Percentiles rank a stretch among this genome's conserved stretches.
Evolutionary conservation across 495 filamentous ascomycete genomes (phyloP).

Genomic region (Rhypophila decipiens): DNA sequence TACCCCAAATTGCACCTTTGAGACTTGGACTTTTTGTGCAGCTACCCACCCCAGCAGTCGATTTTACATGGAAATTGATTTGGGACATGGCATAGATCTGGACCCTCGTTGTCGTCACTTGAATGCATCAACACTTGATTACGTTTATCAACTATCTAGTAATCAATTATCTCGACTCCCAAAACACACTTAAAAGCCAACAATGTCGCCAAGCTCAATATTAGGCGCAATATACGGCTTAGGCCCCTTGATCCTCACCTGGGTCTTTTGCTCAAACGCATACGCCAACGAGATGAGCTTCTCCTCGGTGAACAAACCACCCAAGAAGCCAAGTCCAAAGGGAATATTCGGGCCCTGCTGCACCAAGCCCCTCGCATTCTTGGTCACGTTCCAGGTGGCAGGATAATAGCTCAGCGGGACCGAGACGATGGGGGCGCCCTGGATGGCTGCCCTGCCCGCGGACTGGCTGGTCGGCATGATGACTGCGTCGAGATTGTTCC

Average conservation of each 20-base stretch:
- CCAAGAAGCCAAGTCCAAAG: constrained; percentile 44
- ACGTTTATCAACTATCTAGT: background rate
- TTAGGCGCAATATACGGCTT: background rate
- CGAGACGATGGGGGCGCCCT: constrained; percentile 35
- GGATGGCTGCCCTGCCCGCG: constrained; percentile 13
- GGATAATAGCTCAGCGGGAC: constrained; percentile 36
- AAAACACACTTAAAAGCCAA: background rate
- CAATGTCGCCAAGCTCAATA: background rate
- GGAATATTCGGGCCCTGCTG: constrained; percentile 9
- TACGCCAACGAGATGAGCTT: constrained; percentile 57
- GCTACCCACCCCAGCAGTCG: too few relatives aligned
- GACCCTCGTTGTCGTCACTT: background rate
- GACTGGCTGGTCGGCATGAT: constrained; percentile 32
- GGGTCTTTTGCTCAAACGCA: constrained; percentile 61
- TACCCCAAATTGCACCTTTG: too few relatives aligned
- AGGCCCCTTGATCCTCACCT: constrained; percentile 15
- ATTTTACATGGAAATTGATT: too few relatives aligned
- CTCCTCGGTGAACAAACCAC: constrained; percentile 46
- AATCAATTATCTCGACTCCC: background rate
- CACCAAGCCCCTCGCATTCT: constrained; percentile 9
- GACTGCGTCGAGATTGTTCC: constrained; percentile 34
- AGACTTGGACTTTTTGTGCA: too few relatives aligned
- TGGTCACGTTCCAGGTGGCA: constrained; percentile 2
- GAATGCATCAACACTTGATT: background rate
- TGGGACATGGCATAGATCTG: background rate